These are phyloP conservation scores for Daedalea quercina DNA, from an alignment of 768 basidiomycete genomes.

Conservation along the genomic window DNA sequence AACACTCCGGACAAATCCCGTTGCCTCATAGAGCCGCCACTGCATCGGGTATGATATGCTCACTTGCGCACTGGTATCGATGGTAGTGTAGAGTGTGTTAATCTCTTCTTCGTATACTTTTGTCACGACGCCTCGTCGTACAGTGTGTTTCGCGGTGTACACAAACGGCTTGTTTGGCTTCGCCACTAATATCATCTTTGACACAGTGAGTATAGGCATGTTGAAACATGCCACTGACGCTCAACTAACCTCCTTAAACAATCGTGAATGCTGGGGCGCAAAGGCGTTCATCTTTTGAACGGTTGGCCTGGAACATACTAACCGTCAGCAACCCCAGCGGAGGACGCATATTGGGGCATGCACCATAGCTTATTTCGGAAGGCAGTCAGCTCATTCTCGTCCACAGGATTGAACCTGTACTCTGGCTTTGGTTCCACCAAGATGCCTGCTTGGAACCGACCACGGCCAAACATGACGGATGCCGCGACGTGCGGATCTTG, in stretches of 20 bases:
- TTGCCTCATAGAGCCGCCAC: constrained; percentile 19
- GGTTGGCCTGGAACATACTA: constrained; percentile 13
- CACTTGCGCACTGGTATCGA: constrained; percentile 27
- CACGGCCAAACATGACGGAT: constrained; percentile 35
- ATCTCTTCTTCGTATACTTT: constrained; percentile 34
- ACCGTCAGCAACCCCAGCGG: background rate
- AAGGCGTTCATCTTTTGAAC: constrained; percentile 33
- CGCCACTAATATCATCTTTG: constrained; percentile 28
- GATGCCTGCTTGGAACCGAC: constrained; percentile 32
- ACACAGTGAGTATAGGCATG: too few species aligned
- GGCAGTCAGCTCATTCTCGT: constrained; percentile 21
- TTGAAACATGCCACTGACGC: background rate
- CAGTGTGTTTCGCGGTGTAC: constrained; percentile 27
- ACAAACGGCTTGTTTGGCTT: constrained; percentile 24
- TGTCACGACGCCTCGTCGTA: constrained; percentile 21
- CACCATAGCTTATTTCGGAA: constrained; percentile 32
- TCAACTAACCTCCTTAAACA: constrained; percentile 38
- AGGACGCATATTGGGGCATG: background rate
- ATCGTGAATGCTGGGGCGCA: constrained; percentile 37
- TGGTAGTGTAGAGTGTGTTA: constrained; percentile 26
- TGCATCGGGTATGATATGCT: constrained; percentile 21
- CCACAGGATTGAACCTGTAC: constrained; percentile 25
- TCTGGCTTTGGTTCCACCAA: constrained; percentile 29
- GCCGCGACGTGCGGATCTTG: constrained; percentile 26
- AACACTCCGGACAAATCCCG: constrained; percentile 26